Evolutionary conservation across 139 green algal species (phyloP).

Genomic region (Chlorella sp.): DNA sequence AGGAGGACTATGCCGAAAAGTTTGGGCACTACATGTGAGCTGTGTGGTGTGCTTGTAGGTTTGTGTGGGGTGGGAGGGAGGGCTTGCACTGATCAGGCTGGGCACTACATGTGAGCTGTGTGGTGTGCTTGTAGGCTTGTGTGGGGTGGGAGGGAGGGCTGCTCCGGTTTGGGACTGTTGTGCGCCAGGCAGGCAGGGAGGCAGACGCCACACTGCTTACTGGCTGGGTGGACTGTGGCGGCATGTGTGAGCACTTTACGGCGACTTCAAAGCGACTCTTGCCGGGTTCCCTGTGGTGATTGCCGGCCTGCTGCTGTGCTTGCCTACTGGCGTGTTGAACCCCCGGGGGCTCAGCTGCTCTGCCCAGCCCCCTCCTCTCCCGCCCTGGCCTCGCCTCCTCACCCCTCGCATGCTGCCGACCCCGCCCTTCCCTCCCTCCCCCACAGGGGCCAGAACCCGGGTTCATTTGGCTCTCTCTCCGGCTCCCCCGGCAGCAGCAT

Average conservation of each 20-base stretch:
- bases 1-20: constrained; percentile 35
- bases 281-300: no score
- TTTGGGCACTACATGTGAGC: constrained; percentile 55
- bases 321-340: no score
- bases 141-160: background rate
- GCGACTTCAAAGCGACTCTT: no score
- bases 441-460: background rate
- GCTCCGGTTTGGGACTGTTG: no score
- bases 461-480: background rate
- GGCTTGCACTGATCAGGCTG: no score
- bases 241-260: no score
- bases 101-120: constrained; percentile 47
- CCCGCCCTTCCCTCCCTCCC: background rate
- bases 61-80: background rate
- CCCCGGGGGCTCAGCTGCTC: no score
- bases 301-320: no score
- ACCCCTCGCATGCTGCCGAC: background rate
- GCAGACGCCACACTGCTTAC: no score
- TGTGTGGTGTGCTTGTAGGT: background rate
- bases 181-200: no score
- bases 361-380: no score
- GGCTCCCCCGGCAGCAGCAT: constrained; percentile 20
- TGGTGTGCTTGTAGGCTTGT: background rate
- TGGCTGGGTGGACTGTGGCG: no score
- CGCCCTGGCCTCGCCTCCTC: background rate